phyloP scores from a whole-genome alignment of 2,329 filamentous ascomycete genomes.

The Biscogniauxia mediterranea region DNA sequence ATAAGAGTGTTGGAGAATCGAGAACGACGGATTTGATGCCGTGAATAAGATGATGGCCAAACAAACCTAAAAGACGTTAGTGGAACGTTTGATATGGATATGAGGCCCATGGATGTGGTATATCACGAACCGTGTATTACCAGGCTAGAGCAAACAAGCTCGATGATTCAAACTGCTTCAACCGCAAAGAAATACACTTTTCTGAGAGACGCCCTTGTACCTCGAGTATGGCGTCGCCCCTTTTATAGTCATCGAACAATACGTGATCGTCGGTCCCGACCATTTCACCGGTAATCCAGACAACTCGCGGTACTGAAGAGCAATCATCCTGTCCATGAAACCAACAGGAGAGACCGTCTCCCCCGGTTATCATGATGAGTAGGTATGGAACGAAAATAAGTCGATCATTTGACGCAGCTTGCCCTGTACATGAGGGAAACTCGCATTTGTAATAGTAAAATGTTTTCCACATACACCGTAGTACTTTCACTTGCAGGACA shows the following conservation, averaged over 20 bases:
- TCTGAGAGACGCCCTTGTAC: background rate
- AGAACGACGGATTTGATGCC: too few species aligned
- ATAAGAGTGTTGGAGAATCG: too few species aligned
- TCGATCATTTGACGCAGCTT: conserved; percentile 26
- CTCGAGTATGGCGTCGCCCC: background rate
- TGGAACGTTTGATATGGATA: background rate
- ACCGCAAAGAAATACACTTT: background rate
- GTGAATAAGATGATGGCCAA: too few species aligned
- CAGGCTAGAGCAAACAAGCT: background rate
- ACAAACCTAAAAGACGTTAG: too few species aligned
- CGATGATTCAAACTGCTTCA: background rate
- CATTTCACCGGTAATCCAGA: background rate
- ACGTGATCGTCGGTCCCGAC: background rate
- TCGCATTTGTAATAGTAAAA: conserved; percentile 22
- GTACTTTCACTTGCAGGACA: conserved; percentile 7
- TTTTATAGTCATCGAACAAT: background rate
- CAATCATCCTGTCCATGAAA: background rate
- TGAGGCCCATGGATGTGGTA: background rate
- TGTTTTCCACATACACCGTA: conserved; percentile 19
- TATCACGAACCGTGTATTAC: background rate
- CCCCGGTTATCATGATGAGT: background rate
- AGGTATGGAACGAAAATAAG: background rate
- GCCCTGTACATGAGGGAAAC: conserved; percentile 20
- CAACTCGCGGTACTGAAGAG: background rate
- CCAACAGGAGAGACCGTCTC: background rate